Base-by-base conservation (phyloP, 78 protist genomes). In the Paratrimastix pyriformis region DNA sequence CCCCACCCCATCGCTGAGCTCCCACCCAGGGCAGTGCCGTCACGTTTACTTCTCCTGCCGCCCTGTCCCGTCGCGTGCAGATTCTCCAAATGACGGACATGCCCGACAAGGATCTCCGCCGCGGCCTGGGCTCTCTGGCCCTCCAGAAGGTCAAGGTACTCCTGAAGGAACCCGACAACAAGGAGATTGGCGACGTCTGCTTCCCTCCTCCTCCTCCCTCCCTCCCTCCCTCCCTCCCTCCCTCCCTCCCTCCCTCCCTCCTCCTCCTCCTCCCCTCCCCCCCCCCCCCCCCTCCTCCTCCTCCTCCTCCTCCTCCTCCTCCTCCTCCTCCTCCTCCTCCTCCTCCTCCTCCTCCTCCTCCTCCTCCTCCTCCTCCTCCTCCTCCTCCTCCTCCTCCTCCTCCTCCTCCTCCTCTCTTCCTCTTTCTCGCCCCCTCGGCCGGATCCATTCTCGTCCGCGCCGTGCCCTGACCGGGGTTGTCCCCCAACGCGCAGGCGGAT, bases 51-150 rank as follows among this genome's bases (percentile, higher is more conserved):
- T n/a, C n/a, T n/a, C n/a, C n/a, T n/a, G n/a, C n/a, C n/a, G n/a
- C n/a, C n/a, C n/a, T n/a, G n/a, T n/a, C n/a, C n/a, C n/a, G n/a
- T n/a, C n/a, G n/a, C n/a, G n/a, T n/a, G n/a, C n/a, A n/a, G n/a
- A n/a, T n/a, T n/a, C n/a, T n/a, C n/a, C n/a, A n/a, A n/a, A n/a
- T n/a, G n/a, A 81, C 83, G 48, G 11, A 40, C 40, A 81, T 85
- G 46, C 75, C 82, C 6, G 0, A 54, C 33, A 45, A 78, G 44
- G 75, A 71, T 32, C 57, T 80, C 5, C 21, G 50, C 40, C 75
- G 84, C 29, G 18, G 69, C n/a, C 80, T 80, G 54, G 80, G 65
- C 48, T n/a, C 74, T 8, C 55, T 75, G 37, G 55, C 77, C 30
- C 43, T 30, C 60, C 77, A n/a, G 44, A 65, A 50, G 66, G 29